Percentiles rank a stretch among this genome's conserved stretches.
Conservation (phyloP, 352 stramenopile species). For the Pythium periplocum region DNA sequence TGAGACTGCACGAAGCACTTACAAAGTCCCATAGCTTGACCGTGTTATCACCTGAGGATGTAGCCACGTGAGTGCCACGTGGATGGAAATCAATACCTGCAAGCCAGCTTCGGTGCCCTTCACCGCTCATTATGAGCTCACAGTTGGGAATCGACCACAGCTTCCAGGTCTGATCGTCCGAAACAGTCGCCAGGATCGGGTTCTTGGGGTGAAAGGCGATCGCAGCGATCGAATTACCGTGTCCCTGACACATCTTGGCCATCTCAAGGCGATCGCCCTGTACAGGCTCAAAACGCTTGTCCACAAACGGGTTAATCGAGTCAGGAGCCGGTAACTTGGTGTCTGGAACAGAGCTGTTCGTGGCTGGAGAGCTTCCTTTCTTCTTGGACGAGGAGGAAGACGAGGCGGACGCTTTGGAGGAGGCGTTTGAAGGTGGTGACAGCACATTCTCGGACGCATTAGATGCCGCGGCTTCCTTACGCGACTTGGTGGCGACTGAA, state of each 20-base stretch:
- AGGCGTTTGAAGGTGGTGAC: background rate
- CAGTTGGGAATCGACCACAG: constrained; percentile 91
- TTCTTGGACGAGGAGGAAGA: constrained; percentile 26
- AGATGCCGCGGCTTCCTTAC: background rate
- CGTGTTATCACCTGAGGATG: constrained; percentile 88
- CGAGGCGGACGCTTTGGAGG: background rate
- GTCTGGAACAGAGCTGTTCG: constrained; percentile 16
- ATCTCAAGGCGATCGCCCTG: constrained; percentile 72
- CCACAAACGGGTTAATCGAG: constrained; percentile 58
- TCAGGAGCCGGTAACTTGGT: constrained; percentile 65
- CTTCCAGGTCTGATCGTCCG: constrained; percentile 94
- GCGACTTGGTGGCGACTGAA: constrained; percentile 3
- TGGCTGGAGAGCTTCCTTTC: constrained; percentile 15
- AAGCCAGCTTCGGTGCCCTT: constrained; percentile 91
- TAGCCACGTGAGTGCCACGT: constrained; percentile 88
- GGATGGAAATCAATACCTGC: constrained; percentile 90
- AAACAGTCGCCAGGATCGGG: constrained; percentile 88
- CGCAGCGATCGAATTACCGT: constrained; percentile 87
- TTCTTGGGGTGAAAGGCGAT: constrained; percentile 93
- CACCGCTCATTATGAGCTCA: constrained; percentile 94
- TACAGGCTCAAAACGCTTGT: constrained; percentile 69
- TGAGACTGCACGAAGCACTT: constrained; percentile 82
- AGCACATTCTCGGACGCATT: too few relatives aligned
- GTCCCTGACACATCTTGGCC: constrained; percentile 85
- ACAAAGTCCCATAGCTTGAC: constrained; percentile 96